Percentiles rank a stretch among this genome's conserved stretches.
Evolutionary conservation across 2,329 filamentous ascomycete species (phyloP).

Genomic region (Colletotrichum sp.): DNA sequence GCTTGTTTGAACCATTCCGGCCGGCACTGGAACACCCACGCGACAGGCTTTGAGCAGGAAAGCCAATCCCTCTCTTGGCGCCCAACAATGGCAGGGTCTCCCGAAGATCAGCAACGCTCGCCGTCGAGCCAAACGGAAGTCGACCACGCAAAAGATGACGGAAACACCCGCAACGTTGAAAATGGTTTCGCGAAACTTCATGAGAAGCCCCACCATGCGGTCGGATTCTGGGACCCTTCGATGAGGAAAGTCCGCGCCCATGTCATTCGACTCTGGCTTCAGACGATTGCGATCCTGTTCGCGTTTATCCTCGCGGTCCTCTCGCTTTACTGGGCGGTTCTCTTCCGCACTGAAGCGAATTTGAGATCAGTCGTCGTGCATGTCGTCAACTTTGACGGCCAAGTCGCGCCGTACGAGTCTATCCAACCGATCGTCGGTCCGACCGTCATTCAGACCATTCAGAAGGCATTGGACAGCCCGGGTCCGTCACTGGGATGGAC

Average conservation of each 20-base stretch:
- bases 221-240: constrained; percentile 50
- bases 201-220: constrained; percentile 31
- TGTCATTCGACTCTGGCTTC: constrained; percentile 29
- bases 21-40: neutral
- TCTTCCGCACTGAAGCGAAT: constrained; percentile 56
- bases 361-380: constrained; percentile 55
- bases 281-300: constrained; percentile 48
- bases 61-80: neutral
- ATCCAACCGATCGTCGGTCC: constrained; percentile 62
- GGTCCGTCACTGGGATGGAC: constrained; percentile 53
- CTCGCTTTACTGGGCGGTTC: constrained; percentile 66
- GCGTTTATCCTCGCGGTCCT: constrained; percentile 60
- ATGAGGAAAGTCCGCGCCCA: constrained; percentile 31
- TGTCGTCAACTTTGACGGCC: constrained; percentile 69
- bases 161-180: neutral
- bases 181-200: neutral
- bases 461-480: constrained; percentile 43
- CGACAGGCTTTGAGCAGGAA: neutral
- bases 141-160: neutral
- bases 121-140: neutral
- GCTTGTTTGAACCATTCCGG: neutral
- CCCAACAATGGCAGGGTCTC: neutral
- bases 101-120: neutral
- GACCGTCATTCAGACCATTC: constrained; percentile 49
- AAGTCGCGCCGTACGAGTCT: constrained; percentile 53